A percentile compares a stretch with the other conserved stretches of the same genome.
Evolutionary conservation across 495 filamentous ascomycete species (phyloP).

Genomic region (Annulohypoxylon maeteangense): DNA sequence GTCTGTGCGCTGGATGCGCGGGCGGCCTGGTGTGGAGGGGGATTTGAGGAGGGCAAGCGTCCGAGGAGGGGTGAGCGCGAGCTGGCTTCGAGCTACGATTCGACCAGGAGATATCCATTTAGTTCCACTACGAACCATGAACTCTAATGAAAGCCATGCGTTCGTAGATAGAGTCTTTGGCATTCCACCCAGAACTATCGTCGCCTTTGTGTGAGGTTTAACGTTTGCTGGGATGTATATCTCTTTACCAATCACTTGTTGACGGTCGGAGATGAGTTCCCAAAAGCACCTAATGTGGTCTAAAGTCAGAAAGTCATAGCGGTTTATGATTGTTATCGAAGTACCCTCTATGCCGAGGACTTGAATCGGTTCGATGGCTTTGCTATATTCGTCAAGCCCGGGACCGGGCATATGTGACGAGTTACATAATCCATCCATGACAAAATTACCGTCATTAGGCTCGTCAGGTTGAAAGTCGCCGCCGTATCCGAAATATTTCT

Average conservation of each 20-base stretch:
- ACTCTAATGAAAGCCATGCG: conserved; percentile 60
- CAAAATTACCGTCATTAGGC: conserved; percentile 77
- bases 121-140: conserved; percentile 47
- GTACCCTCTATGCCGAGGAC: conserved; percentile 48
- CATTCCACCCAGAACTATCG: conserved; percentile 43
- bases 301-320: conserved; percentile 64
- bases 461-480: conserved; percentile 73
- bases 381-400: conserved; percentile 71
- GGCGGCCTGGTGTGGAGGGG: conserved; percentile 23
- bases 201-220: conserved; percentile 50
- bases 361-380: conserved; percentile 71
- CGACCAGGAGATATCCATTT: conserved; percentile 60
- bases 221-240: conserved; percentile 52
- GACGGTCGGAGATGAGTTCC: conserved; percentile 55
- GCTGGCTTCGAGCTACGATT: conserved; percentile 63
- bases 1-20: conserved; percentile 32
- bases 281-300: conserved; percentile 61
- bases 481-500: conserved; percentile 73
- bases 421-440: conserved; percentile 71
- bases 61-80: conserved; percentile 50
- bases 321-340: conserved; percentile 60
- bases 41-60: conserved; percentile 45
- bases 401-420: conserved; percentile 70
- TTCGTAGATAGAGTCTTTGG: conserved; percentile 38
- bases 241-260: conserved; percentile 41